phyloP scores from a whole-genome alignment of 164 flowering plant genomes.

The Cinnamomum micranthum region DNA sequence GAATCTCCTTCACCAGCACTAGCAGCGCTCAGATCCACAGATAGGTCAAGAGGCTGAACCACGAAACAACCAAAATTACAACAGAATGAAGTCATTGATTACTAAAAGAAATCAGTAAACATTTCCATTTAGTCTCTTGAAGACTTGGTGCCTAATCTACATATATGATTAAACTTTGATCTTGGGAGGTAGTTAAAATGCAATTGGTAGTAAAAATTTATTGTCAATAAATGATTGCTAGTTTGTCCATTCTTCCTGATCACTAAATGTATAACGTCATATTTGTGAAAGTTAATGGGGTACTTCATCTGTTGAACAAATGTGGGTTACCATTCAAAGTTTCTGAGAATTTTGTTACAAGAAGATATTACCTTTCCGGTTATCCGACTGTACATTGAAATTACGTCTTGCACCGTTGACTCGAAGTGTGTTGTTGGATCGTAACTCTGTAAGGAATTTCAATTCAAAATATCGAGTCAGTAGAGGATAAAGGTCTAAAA shows the following conservation, averaged over 20 bases:
- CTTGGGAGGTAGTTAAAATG: too few species aligned
- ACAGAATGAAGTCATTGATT: background rate
- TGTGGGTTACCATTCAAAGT: background rate
- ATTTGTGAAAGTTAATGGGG: background rate
- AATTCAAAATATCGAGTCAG: constrained; percentile 4
- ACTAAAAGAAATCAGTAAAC: background rate
- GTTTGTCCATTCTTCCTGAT: too few species aligned
- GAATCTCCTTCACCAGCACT: constrained; percentile 49
- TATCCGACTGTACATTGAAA: constrained; percentile 67
- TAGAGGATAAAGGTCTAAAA: background rate
- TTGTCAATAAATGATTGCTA: too few species aligned
- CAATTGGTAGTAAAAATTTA: too few species aligned
- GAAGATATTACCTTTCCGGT: constrained; percentile 72
- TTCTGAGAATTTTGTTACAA: background rate
- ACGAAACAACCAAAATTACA: background rate
- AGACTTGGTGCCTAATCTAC: too few species aligned
- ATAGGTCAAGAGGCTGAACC: constrained; percentile 57
- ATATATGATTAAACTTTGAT: too few species aligned
- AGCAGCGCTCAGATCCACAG: constrained; percentile 92
- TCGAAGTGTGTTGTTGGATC: constrained; percentile 86
- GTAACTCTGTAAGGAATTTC: constrained; percentile 54
- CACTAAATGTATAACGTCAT: background rate
- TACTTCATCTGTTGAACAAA: background rate
- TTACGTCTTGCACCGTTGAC: constrained; percentile 70
- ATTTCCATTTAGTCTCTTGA: background rate